Evolutionary conservation across 495 filamentous ascomycete genomes (phyloP).

Genomic region (Thozetella sp.): DNA sequence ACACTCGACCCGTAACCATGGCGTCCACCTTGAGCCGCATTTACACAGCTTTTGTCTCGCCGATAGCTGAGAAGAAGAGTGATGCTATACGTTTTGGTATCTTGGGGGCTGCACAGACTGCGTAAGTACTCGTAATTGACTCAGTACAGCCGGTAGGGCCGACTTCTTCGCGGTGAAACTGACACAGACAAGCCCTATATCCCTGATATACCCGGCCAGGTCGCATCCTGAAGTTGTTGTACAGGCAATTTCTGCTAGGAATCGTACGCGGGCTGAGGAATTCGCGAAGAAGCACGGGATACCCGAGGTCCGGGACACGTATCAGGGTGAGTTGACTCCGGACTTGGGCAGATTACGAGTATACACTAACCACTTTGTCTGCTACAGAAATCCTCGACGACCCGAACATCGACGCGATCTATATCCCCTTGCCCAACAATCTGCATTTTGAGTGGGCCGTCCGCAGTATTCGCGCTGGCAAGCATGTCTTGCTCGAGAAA

Average conservation of each 20-base stretch:
- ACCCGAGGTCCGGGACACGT: slow-evolving; percentile 48
- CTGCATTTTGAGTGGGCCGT: slow-evolving; percentile 58
- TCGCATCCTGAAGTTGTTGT: slow-evolving; percentile 62
- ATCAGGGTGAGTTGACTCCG: slow-evolving; percentile 31
- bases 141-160: background rate
- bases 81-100: slow-evolving; percentile 45
- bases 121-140: slow-evolving; percentile 28
- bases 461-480: slow-evolving; percentile 49
- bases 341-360: background rate
- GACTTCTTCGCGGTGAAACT: slow-evolving; percentile 3
- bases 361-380: background rate
- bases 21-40: too few relatives aligned
- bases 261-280: slow-evolving; percentile 46
- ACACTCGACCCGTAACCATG: too few relatives aligned
- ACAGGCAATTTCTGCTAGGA: slow-evolving; percentile 58
- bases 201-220: slow-evolving; percentile 58
- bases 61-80: too few relatives aligned
- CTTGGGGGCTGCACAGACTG: slow-evolving; percentile 47
- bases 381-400: slow-evolving; percentile 46
- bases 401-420: slow-evolving; percentile 49
- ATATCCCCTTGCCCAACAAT: slow-evolving; percentile 52
- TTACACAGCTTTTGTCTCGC: too few relatives aligned
- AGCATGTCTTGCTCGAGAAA: slow-evolving; percentile 64
- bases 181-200: slow-evolving; percentile 37
- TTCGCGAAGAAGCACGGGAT: slow-evolving; percentile 63